Conservation (phyloP, 305 asterid genomes). For the Nicotiana rustica region DNA sequence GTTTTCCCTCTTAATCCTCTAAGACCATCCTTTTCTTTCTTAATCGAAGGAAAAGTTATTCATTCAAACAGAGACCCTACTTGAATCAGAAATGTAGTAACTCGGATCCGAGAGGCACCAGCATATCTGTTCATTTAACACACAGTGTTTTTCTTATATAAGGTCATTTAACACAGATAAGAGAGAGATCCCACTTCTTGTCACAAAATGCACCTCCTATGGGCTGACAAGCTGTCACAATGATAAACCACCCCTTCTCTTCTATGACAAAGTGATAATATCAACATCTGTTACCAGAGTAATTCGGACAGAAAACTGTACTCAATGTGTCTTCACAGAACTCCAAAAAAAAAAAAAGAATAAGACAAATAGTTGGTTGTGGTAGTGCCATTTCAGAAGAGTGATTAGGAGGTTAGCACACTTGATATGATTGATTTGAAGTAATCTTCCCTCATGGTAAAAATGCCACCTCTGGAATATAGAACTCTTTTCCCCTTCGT, state of each 20-base stretch:
- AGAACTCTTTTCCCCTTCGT: not conserved
- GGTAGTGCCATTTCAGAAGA: slow-evolving; percentile 17
- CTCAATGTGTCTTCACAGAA: slow-evolving; percentile 3
- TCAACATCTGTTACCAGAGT: not conserved
- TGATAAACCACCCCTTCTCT: no score
- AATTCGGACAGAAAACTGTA: not conserved
- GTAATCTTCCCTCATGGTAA: not conserved
- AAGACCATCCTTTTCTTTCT: slow-evolving; percentile 3
- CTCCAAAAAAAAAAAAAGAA: not conserved
- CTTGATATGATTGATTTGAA: slow-evolving; percentile 29
- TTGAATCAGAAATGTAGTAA: slow-evolving; percentile 27
- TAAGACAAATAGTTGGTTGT: not conserved
- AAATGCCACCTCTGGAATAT: not conserved
- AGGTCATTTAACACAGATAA: not conserved
- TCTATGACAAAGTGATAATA: no score
- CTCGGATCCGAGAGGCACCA: slow-evolving; percentile 20
- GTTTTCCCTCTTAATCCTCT: not conserved
- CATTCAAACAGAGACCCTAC: slow-evolving; percentile 18
- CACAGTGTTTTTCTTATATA: not conserved
- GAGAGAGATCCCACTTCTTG: slow-evolving; percentile 19
- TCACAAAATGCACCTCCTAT: slow-evolving; percentile 14
- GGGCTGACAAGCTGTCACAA: slow-evolving; percentile 7
- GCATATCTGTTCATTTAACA: slow-evolving; percentile 24
- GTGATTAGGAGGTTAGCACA: not conserved
- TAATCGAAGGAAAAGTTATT: not conserved